Conservation (phyloP, 2,329 filamentous ascomycete species). For the Pseudopithomyces maydicus region DNA sequence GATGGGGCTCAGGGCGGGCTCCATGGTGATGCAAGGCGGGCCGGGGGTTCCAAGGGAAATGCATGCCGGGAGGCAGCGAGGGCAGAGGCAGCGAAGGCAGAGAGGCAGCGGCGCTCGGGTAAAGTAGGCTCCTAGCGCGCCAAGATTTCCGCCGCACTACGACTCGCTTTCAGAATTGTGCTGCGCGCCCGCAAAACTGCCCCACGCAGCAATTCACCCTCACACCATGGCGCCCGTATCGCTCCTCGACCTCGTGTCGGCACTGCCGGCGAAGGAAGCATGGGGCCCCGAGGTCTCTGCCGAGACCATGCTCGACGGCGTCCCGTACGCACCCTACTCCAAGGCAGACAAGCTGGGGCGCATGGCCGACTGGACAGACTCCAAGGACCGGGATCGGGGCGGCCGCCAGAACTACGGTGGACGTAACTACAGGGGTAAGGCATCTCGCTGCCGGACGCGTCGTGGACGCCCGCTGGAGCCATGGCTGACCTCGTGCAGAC, state of each 20-base stretch:
- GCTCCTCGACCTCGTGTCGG: slow-evolving; percentile 54
- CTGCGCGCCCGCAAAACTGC: slow-evolving; percentile 19
- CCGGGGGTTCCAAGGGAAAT: too few relatives aligned
- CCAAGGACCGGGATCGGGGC: slow-evolving; percentile 78
- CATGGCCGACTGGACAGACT: slow-evolving; percentile 99
- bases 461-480: not conserved
- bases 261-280: slow-evolving; percentile 51
- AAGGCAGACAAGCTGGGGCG: slow-evolving; percentile 98
- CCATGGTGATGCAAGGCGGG: not conserved
- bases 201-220: slow-evolving; percentile 16
- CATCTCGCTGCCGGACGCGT: not conserved
- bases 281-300: slow-evolving; percentile 86
- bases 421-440: slow-evolving; percentile 83
- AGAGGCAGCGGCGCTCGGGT: slow-evolving; percentile 1
- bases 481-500: slow-evolving; percentile 59
- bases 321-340: slow-evolving; percentile 96
- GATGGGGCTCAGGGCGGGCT: not conserved
- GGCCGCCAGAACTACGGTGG: slow-evolving; percentile 84
- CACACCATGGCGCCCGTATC: slow-evolving; percentile 53
- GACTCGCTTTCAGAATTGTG: slow-evolving; percentile 14
- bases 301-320: slow-evolving; percentile 89
- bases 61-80: too few relatives aligned
- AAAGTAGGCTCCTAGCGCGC: slow-evolving; percentile 4
- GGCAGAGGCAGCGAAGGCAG: not conserved
- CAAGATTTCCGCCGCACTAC: slow-evolving; percentile 17